Evolutionary conservation across 2,329 filamentous ascomycete genomes (phyloP), one percentile per base, ranked within the genome.

Genomic region (Claviceps capensis): DNA sequence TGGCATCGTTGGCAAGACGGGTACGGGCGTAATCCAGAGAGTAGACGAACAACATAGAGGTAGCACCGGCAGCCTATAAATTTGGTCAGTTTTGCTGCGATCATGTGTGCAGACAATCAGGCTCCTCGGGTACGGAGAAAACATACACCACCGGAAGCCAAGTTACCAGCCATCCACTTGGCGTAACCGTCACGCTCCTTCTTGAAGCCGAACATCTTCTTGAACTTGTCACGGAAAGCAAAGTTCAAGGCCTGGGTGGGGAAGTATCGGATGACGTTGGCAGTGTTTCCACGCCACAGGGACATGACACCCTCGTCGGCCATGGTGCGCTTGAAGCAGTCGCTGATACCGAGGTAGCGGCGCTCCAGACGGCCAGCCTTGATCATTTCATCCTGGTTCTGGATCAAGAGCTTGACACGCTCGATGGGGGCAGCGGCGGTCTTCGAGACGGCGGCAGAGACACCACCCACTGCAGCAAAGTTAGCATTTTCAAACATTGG

Each of bases 191-290:
- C 93, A 77, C 85, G 85, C 60, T 98, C 93, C 87, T 97, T 97
- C 89, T 97, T 98, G 89, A 88, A 98, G 72, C 88, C 87, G 85
- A 98, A 98, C 90, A 98, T 94, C 71, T 86, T 82, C 89, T 98
- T 98, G 89, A 96, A 98, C 85, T 94, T 96, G 77, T 98, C 93
- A 76, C 93, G 93, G 93, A 98, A 98, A 73, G 93, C 93, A 72
- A 98, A 98, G 90, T 98, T 98, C 74, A 98, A 82, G 68, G 93
- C 93, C 84, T 98, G 93, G 74, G 93, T 98, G 66, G 93, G 93
- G 88, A 98, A 98, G 82, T 98, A 98, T 86, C 93, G 93, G 83
- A 98, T 95, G 76, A 98, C 93, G 86, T 98, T 98, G 88, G 93
- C 93, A 72, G 93, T 98, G 88, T 98, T 98, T 78, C 93, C 93